These are phyloP conservation scores for Moesziomyces parantarcticus DNA, from an alignment of 1,284 basidiomycete species.

Conservation along the genomic window DNA sequence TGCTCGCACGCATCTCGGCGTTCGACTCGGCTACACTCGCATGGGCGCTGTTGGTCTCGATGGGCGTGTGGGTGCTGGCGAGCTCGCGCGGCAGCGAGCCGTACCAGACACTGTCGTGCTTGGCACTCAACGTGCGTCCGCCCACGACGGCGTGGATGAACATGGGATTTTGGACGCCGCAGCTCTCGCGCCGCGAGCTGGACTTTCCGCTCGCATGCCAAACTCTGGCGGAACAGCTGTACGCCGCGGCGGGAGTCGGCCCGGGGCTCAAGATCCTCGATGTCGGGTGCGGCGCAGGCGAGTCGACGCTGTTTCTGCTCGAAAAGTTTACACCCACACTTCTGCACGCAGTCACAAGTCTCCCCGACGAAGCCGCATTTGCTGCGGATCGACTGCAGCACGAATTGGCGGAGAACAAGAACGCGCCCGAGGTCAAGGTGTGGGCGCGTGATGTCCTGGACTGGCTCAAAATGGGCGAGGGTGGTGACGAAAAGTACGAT, in stretches of 20 bases:
- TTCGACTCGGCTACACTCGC: constrained; percentile 3
- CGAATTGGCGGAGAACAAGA: not conserved
- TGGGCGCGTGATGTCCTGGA: constrained; percentile 52
- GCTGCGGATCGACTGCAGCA: constrained; percentile 26
- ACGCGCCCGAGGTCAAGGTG: constrained; percentile 22
- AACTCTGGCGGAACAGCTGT: constrained; percentile 50
- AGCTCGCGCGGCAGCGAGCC: constrained; percentile 13
- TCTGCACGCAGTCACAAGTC: constrained; percentile 62
- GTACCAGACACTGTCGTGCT: constrained; percentile 31
- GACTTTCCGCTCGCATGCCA: constrained; percentile 46
- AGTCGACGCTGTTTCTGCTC: constrained; percentile 58
- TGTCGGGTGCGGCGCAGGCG: constrained; percentile 63
- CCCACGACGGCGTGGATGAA: constrained; percentile 60
- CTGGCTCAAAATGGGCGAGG: constrained; percentile 29
- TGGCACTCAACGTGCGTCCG: constrained; percentile 35
- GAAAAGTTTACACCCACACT: constrained; percentile 24
- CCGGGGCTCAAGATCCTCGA: constrained; percentile 51
- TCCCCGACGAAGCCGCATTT: constrained; percentile 43
- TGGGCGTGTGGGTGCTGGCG: constrained; percentile 6
- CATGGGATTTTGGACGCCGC: constrained; percentile 55
- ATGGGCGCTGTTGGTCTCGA: constrained; percentile 11
- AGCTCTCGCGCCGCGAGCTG: constrained; percentile 17
- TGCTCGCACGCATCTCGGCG: not conserved
- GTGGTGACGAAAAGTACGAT: constrained; percentile 47
- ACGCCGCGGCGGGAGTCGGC: constrained; percentile 38